These are phyloP conservation scores for Hymenoscyphus fraxineus DNA, from an alignment of 2,329 filamentous ascomycete genomes.

Conservation along the genomic window DNA sequence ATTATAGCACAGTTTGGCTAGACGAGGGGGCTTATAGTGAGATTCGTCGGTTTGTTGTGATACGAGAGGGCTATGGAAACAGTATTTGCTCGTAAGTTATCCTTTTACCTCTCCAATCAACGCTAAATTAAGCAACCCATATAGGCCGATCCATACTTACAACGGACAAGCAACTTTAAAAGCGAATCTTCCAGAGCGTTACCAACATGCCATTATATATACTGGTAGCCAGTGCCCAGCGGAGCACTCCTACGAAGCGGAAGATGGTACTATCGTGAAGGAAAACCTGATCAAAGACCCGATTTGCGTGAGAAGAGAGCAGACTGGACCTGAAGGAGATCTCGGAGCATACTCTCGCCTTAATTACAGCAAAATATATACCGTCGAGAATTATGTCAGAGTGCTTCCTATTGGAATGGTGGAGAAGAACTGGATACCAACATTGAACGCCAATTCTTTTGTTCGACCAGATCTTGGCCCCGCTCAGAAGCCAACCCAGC, in stretches of 20 bases:
- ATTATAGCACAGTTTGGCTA: conserved; percentile 17
- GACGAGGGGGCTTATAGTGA: conserved; percentile 21
- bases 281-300: conserved; percentile 23
- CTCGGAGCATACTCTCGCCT: conserved; percentile 23
- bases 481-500: conserved; percentile 9
- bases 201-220: conserved; percentile 24
- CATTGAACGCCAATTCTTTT: conserved; percentile 12
- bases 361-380: conserved; percentile 32
- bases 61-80: conserved; percentile 21
- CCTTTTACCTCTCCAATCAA: background rate
- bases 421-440: conserved; percentile 14
- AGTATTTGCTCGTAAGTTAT: conserved; percentile 27
- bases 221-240: conserved; percentile 16
- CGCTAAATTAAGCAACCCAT: background rate
- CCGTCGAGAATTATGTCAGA: conserved; percentile 29
- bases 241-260: conserved; percentile 9
- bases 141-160: conserved; percentile 27
- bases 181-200: conserved; percentile 20
- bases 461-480: conserved; percentile 10
- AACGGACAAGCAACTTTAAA: conserved; percentile 25
- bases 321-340: conserved; percentile 13
- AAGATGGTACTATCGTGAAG: conserved; percentile 12
- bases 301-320: conserved; percentile 21
- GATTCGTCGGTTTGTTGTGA: conserved; percentile 27
- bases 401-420: conserved; percentile 28